Conservation (phyloP, 768 basidiomycete genomes). For the Kondoa subrosea region DNA sequence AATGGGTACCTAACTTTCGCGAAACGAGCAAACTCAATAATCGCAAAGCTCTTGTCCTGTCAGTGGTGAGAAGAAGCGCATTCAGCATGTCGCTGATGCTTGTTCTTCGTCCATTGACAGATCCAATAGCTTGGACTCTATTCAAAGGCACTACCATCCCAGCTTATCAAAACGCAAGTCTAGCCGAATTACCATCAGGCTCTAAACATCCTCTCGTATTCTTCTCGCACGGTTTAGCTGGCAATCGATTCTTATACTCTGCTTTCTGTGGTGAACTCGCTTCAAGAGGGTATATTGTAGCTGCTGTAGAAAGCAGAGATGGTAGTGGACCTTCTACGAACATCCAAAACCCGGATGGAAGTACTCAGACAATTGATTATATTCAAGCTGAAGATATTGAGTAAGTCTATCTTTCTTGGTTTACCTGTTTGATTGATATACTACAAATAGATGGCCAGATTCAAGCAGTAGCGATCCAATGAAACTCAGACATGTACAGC, state of each 20-base stretch:
- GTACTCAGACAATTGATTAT: conserved; percentile 38
- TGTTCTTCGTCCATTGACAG: background rate
- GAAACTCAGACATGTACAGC: conserved; percentile 47
- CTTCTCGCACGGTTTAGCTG: conserved; percentile 20
- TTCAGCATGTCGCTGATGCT: background rate
- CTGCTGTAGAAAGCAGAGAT: conserved; percentile 69
- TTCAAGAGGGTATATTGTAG: conserved; percentile 59
- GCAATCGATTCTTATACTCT: conserved; percentile 20
- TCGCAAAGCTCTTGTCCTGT: background rate
- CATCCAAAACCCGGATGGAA: conserved; percentile 34
- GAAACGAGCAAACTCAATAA: background rate
- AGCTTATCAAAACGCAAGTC: conserved; percentile 10
- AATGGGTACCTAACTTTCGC: background rate
- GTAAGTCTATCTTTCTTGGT: conserved; percentile 26
- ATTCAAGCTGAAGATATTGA: conserved; percentile 42
- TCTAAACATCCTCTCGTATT: conserved; percentile 18
- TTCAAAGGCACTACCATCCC: conserved; percentile 22
- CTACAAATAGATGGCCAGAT: conserved; percentile 15
- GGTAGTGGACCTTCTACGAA: conserved; percentile 48
- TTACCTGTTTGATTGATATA: background rate
- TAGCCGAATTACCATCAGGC: conserved; percentile 5
- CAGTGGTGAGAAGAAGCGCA: background rate
- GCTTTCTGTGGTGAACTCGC: conserved; percentile 51
- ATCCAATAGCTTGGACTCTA: conserved; percentile 1
- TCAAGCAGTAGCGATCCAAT: conserved; percentile 21